These are phyloP conservation scores for Pyricularia grisea DNA, from an alignment of 2,329 filamentous ascomycete species.

Conservation along the genomic window DNA sequence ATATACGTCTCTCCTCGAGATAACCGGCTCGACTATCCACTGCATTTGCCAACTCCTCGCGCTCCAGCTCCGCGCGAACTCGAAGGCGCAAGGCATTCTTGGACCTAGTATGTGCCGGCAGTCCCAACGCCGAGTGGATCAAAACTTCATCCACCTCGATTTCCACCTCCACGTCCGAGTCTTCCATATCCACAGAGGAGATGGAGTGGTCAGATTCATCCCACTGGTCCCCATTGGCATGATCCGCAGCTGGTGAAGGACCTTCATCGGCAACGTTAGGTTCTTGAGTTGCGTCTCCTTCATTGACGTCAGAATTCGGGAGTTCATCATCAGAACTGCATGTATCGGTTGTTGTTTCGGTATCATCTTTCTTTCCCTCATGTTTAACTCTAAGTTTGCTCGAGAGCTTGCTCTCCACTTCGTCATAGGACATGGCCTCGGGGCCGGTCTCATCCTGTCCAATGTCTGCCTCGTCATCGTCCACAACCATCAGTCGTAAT, in stretches of 20 bases:
- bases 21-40: conserved; percentile 29
- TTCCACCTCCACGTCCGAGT: conserved; percentile 6
- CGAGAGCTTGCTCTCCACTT: conserved; percentile 31
- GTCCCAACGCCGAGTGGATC: conserved; percentile 27
- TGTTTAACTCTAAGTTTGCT: not conserved
- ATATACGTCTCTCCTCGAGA: conserved; percentile 33
- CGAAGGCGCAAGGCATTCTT: conserved; percentile 23
- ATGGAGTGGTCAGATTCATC: not conserved
- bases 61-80: conserved; percentile 28
- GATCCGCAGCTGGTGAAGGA: not conserved
- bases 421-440: conserved; percentile 29
- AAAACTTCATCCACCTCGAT: conserved; percentile 33
- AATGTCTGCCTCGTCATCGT: conserved; percentile 15
- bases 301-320: conserved; percentile 1
- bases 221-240: not conserved
- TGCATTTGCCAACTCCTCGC: conserved; percentile 34
- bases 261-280: conserved; percentile 3
- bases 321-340: not conserved
- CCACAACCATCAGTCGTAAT: conserved; percentile 36
- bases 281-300: conserved; percentile 6
- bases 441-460: conserved; percentile 10
- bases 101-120: conserved; percentile 26
- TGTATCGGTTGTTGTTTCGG: not conserved
- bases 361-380: not conserved
- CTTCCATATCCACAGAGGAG: conserved; percentile 1